Evolutionary conservation across 2,329 filamentous ascomycete species (phyloP).

Genomic region (Xylaria sp.): DNA sequence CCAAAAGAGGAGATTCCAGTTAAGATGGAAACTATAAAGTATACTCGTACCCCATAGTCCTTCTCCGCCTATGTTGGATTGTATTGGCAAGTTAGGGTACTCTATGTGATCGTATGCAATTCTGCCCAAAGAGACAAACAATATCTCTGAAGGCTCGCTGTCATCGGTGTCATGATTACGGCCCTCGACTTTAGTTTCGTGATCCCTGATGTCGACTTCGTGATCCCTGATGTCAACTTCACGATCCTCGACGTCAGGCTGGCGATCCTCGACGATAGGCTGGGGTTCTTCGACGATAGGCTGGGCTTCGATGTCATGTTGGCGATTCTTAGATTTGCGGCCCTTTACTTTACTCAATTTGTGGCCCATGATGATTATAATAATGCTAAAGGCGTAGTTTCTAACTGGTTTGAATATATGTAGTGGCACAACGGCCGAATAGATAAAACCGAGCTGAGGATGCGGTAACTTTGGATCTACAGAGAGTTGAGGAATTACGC

Average conservation of each 20-base stretch:
- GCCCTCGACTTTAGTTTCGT: background rate
- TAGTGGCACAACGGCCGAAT: background rate
- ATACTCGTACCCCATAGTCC: conserved; percentile 24
- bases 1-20: background rate
- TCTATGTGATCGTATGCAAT: background rate
- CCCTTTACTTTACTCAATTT: background rate
- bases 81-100: background rate
- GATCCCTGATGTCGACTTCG: no score
- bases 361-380: conserved; percentile 11
- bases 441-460: background rate
- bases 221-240: background rate
- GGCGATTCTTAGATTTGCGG: background rate
- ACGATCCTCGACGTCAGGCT: background rate
- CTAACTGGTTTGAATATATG: background rate
- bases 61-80: background rate
- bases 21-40: background rate
- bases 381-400: background rate
- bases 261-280: background rate
- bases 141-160: no score
- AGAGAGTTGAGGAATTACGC: background rate
- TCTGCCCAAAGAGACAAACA: conserved; percentile 23
- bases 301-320: background rate
- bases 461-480: background rate
- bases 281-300: background rate
- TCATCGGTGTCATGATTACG: no score